phyloP scores from a whole-genome alignment of 1,139 yeast species.

The Yamadazyma jaroonii region DNA sequence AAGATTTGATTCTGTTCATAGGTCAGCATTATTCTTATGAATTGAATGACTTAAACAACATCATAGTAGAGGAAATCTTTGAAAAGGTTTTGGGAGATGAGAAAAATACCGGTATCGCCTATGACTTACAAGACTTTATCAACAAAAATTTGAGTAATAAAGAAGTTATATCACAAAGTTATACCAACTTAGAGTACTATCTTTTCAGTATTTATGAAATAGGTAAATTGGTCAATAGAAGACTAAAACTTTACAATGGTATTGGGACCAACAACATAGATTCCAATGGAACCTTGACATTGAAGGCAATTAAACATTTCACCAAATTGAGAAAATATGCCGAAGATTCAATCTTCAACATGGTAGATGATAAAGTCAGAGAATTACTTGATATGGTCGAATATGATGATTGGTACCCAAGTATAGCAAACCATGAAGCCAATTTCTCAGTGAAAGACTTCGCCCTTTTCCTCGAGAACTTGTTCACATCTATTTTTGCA shows the following conservation, averaged over 20 bases:
- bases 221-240: constrained; percentile 43
- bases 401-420: constrained; percentile 71
- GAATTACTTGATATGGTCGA: constrained; percentile 84
- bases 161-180: constrained; percentile 87
- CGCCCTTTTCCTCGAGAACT: constrained; percentile 82
- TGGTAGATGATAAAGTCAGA: constrained; percentile 75
- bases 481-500: constrained; percentile 83
- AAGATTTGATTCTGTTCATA: constrained; percentile 60
- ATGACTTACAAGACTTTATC: constrained; percentile 63
- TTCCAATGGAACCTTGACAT: constrained; percentile 37
- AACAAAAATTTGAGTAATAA: constrained; percentile 64
- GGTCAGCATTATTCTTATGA: constrained; percentile 61
- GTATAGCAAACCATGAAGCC: constrained; percentile 53
- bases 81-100: constrained; percentile 64
- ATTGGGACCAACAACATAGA: constrained; percentile 44
- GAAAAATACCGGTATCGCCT: constrained; percentile 56
- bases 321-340: constrained; percentile 66
- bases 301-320: constrained; percentile 49
- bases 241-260: constrained; percentile 52
- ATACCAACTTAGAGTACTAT: constrained; percentile 85
- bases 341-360: constrained; percentile 75
- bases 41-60: constrained; percentile 41
- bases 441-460: constrained; percentile 77
- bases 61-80: constrained; percentile 57
- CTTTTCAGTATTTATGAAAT: constrained; percentile 58